phyloP scores from a whole-genome alignment of 2,329 filamentous ascomycete genomes.

The Oidium heveae region DNA sequence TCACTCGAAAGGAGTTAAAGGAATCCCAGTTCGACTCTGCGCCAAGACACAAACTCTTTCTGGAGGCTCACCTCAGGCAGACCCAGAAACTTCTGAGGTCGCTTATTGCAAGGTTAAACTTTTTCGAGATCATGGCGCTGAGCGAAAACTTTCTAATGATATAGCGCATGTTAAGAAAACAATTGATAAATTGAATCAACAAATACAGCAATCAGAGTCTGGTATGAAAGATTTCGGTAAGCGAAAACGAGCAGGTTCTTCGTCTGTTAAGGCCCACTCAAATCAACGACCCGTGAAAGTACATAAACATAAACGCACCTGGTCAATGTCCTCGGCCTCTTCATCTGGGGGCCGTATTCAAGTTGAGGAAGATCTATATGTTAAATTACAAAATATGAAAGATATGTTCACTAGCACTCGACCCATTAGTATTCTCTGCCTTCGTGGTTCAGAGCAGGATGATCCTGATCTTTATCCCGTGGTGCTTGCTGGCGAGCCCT shows the following conservation, averaged over 20 bases:
- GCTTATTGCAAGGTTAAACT: conserved; percentile 94
- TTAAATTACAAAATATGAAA: conserved; percentile 52
- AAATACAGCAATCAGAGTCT: conserved; percentile 55
- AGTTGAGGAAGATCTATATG: conserved; percentile 50
- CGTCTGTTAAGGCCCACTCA: conserved; percentile 17
- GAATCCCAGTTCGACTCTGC: conserved; percentile 79
- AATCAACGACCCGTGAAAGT: conserved; percentile 51
- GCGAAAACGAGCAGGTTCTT: conserved; percentile 29
- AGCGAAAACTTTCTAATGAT: conserved; percentile 85
- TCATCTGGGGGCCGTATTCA: conserved; percentile 30
- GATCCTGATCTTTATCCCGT: conserved; percentile 62
- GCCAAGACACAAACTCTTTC: conserved; percentile 58
- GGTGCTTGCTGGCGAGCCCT: conserved; percentile 39
- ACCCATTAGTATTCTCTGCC: conserved; percentile 51
- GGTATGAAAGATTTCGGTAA: conserved; percentile 43
- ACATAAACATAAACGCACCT: conserved; percentile 75
- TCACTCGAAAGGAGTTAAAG: conserved; percentile 95
- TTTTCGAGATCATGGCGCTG: conserved; percentile 85
- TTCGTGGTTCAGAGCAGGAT: conserved; percentile 52
- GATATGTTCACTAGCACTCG: conserved; percentile 77
- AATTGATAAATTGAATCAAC: conserved; percentile 87
- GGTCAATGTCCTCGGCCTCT: conserved; percentile 71
- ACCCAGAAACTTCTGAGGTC: conserved; percentile 36
- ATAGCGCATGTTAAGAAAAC: conserved; percentile 87
- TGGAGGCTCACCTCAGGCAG: conserved; percentile 22